Percentiles rank a stretch among this genome's conserved stretches.
Evolutionary conservation across 805 yeast species (phyloP).

Genomic region (Spencermartinsiella europaea): DNA sequence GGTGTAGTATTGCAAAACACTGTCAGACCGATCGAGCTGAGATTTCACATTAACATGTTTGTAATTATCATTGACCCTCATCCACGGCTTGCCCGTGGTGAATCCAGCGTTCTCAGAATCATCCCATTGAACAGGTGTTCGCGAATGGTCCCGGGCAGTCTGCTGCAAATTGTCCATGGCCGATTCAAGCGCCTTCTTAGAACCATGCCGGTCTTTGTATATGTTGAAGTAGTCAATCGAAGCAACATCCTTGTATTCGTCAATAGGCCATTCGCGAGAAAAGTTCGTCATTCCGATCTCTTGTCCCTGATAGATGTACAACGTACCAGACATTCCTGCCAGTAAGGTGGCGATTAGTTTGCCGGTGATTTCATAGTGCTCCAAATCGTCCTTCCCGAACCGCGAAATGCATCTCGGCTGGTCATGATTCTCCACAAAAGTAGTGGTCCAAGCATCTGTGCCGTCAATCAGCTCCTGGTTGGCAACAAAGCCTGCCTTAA

Average conservation of each 20-base stretch:
- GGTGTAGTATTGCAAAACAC: constrained; percentile 45
- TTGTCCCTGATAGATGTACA: constrained; percentile 56
- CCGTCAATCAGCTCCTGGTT: constrained; percentile 9
- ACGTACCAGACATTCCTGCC: constrained; percentile 47
- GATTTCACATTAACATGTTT: constrained; percentile 43
- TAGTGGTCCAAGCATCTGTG: constrained; percentile 46
- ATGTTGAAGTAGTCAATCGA: constrained; percentile 25
- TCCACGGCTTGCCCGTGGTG: constrained; percentile 47
- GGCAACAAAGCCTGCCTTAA: constrained; percentile 2
- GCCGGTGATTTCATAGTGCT: constrained; percentile 37
- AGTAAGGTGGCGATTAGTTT: constrained; percentile 46
- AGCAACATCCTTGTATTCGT: constrained; percentile 48
- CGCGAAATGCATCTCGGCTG: constrained; percentile 50
- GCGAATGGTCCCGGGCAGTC: constrained; percentile 46
- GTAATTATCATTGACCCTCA: constrained; percentile 46
- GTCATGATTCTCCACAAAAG: constrained; percentile 55
- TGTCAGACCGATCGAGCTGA: constrained; percentile 42
- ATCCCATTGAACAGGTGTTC: constrained; percentile 57
- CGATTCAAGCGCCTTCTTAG: constrained; percentile 7
- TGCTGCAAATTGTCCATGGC: constrained; percentile 20
- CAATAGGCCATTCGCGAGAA: constrained; percentile 38
- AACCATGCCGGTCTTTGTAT: constrained; percentile 3
- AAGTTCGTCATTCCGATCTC: constrained; percentile 54
- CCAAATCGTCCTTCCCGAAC: constrained; percentile 37
- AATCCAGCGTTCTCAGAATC: constrained; percentile 43